phyloP scores from a whole-genome alignment of 306 rosid species.

The Vachellia pachyceras region DNA sequence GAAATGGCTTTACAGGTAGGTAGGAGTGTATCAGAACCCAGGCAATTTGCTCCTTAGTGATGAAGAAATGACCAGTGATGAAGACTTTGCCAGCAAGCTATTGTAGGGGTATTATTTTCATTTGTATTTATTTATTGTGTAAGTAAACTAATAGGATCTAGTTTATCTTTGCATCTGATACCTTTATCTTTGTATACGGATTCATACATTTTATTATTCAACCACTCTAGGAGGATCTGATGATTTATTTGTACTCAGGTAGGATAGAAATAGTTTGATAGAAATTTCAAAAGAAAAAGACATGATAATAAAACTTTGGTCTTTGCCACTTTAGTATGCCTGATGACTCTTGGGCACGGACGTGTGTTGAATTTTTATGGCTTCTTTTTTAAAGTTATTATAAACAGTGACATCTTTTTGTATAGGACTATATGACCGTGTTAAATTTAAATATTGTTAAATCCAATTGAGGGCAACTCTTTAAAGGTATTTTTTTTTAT shows the following conservation, averaged over 20 bases:
- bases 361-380: neutral
- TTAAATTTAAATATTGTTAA: too few species aligned
- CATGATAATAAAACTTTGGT: neutral
- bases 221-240: neutral
- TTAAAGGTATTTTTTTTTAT: too few species aligned
- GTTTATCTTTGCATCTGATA: slow-evolving; percentile 13
- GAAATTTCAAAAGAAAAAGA: neutral
- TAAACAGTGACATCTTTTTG: too few species aligned
- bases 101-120: slow-evolving; percentile 49
- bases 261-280: too few species aligned
- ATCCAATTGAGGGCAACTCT: too few species aligned
- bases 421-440: too few species aligned
- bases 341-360: neutral
- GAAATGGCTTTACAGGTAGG: slow-evolving; percentile 68
- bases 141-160: slow-evolving; percentile 21
- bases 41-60: slow-evolving; percentile 48
- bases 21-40: slow-evolving; percentile 65
- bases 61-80: slow-evolving; percentile 24
- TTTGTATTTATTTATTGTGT: slow-evolving; percentile 22
- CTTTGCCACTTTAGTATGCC: neutral
- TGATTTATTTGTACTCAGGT: neutral
- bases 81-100: slow-evolving; percentile 76
- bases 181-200: neutral
- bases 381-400: too few species aligned
- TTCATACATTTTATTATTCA: neutral